phyloP scores from a whole-genome alignment of 2,329 filamentous ascomycete genomes.

The Arthrobotrys conoides region DNA sequence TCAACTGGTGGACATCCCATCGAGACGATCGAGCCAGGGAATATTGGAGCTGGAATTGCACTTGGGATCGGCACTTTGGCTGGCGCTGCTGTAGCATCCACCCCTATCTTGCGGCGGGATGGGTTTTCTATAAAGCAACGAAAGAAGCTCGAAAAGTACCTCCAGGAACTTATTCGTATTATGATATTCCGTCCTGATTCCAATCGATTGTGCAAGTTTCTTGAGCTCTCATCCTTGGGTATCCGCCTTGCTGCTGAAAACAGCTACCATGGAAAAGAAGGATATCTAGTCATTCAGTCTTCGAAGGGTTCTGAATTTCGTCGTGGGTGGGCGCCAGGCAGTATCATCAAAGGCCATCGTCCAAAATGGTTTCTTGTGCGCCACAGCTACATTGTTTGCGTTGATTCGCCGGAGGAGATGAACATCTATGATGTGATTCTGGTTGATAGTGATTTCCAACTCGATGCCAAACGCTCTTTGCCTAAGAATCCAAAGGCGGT shows the following conservation, averaged over 20 bases:
- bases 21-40: conserved; percentile 49
- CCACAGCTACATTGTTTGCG: conserved; percentile 96
- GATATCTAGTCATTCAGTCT: conserved; percentile 90
- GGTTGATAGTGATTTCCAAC: conserved; percentile 88
- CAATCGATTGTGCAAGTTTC: conserved; percentile 93
- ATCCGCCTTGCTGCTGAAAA: conserved; percentile 94
- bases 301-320: conserved; percentile 90
- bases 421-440: conserved; percentile 98
- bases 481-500: conserved; percentile 73
- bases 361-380: conserved; percentile 99
- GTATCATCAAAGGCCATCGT: conserved; percentile 84
- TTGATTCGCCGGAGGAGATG: conserved; percentile 99
- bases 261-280: conserved; percentile 98
- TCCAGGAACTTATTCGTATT: conserved; percentile 94
- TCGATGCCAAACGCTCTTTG: conserved; percentile 78
- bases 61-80: conserved; percentile 67
- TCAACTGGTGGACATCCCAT: conserved; percentile 61
- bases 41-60: conserved; percentile 63
- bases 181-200: conserved; percentile 97
- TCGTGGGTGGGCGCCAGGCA: conserved; percentile 81
- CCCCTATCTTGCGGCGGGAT: conserved; percentile 69
- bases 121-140: conserved; percentile 85
- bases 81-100: conserved; percentile 64
- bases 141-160: conserved; percentile 86
- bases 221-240: conserved; percentile 93